Percentiles rank a stretch among this genome's conserved stretches.
These are phyloP conservation scores for Hymenoscyphus scutula DNA, from an alignment of 2,329 filamentous ascomycete genomes.

Conservation along the genomic window DNA sequence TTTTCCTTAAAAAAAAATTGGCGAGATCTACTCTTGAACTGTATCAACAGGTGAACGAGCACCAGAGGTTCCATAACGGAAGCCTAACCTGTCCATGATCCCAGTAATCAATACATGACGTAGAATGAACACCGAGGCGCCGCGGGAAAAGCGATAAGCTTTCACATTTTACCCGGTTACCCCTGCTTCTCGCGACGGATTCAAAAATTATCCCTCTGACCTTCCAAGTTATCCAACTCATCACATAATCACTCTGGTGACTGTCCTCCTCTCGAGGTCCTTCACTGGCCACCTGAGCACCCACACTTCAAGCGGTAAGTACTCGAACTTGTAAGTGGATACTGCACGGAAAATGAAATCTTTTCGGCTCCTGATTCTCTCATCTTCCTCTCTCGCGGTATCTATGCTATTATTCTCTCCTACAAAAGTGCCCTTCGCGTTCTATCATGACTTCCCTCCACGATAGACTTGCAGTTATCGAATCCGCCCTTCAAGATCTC, in stretches of 20 bases:
- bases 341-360: not conserved
- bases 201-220: not conserved
- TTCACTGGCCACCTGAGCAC: not conserved
- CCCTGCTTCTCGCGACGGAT: not conserved
- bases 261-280: not conserved
- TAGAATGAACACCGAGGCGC: not conserved
- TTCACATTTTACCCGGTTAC: not conserved
- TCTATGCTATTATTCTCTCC: not conserved
- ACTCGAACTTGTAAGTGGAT: constrained; percentile 1
- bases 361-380: not conserved
- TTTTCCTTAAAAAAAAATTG: too few relatives aligned
- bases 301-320: not conserved
- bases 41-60: too few relatives aligned
- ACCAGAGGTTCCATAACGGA: too few relatives aligned
- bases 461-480: constrained; percentile 24
- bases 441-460: constrained; percentile 23
- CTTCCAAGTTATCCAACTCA: not conserved
- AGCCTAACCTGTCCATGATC: not conserved
- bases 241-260: not conserved
- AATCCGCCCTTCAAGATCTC: constrained; percentile 20
- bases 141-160: not conserved
- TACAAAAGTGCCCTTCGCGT: not conserved
- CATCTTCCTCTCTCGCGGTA: not conserved
- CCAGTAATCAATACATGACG: not conserved
- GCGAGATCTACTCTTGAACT: too few relatives aligned